phyloP scores from a whole-genome alignment of 73 alveolate genomes.

The Paramecium octaurelia region DNA sequence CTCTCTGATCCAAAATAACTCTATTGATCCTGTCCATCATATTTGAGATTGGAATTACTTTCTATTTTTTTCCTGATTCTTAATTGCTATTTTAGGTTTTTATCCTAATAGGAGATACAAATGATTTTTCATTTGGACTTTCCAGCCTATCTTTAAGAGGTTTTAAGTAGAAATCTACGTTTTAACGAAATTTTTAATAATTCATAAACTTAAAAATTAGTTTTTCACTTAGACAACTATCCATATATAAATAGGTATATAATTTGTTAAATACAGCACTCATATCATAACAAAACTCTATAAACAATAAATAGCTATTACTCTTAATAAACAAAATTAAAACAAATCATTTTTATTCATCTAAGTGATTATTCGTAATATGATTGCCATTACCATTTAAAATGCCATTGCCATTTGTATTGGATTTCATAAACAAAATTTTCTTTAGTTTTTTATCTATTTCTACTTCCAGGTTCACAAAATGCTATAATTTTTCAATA shows the following conservation, averaged over 20 bases:
- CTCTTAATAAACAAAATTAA: background rate
- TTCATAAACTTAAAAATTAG: background rate
- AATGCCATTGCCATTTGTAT: background rate
- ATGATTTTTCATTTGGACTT: conserved; percentile 20
- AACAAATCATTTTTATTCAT: background rate
- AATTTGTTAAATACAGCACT: background rate
- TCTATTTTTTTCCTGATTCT: background rate
- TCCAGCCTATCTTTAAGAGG: background rate
- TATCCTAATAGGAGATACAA: background rate
- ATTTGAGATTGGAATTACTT: background rate
- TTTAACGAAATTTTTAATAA: conserved; percentile 22
- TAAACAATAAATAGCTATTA: background rate
- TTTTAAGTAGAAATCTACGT: background rate
- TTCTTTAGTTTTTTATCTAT: background rate
- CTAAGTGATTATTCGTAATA: background rate
- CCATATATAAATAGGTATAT: background rate
- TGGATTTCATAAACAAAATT: background rate
- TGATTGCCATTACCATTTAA: background rate
- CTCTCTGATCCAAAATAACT: background rate
- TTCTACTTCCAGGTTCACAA: background rate
- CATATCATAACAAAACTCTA: background rate
- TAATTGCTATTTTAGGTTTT: background rate
- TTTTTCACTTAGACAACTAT: background rate
- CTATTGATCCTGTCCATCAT: background rate
- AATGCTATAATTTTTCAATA: conserved; percentile 29